These are phyloP conservation scores for Starmerella floricola DNA, from an alignment of 805 yeast species.

Conservation along the genomic window DNA sequence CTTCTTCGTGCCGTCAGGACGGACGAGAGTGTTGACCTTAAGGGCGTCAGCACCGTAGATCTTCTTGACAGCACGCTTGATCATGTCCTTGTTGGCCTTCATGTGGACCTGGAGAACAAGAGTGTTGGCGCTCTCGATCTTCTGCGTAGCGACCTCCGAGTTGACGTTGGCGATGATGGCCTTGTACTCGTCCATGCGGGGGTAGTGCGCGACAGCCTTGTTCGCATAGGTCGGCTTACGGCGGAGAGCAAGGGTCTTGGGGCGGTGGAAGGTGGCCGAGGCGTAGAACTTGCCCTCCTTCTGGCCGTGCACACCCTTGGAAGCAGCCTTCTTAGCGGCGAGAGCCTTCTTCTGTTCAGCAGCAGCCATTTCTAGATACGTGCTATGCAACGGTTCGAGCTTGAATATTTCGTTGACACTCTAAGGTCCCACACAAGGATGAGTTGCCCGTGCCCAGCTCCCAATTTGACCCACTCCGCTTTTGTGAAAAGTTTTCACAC, in stretches of 20 bases:
- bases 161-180: slow-evolving; percentile 88
- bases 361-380: slow-evolving; percentile 21
- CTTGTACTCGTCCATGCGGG: slow-evolving; percentile 93
- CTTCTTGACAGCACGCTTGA: slow-evolving; percentile 96
- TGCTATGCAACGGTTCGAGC: slow-evolving; percentile 4
- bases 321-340: slow-evolving; percentile 97
- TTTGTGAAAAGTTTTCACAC: slow-evolving; percentile 6
- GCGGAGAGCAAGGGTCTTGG: slow-evolving; percentile 90
- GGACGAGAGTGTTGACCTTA: slow-evolving; percentile 90
- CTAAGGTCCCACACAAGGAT: not conserved
- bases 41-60: slow-evolving; percentile 91
- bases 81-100: slow-evolving; percentile 96
- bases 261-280: slow-evolving; percentile 87
- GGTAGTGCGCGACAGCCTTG: slow-evolving; percentile 94
- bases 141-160: slow-evolving; percentile 98
- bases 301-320: slow-evolving; percentile 89
- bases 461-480: not conserved
- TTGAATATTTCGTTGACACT: slow-evolving; percentile 10
- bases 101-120: slow-evolving; percentile 96
- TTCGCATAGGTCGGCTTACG: slow-evolving; percentile 91
- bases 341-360: slow-evolving; percentile 60
- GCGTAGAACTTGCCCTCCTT: slow-evolving; percentile 91
- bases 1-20: slow-evolving; percentile 99
- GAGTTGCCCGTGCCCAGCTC: slow-evolving; percentile 9
- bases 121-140: slow-evolving; percentile 98